A percentile compares a stretch with the other conserved stretches of the same genome.
These are phyloP conservation scores for Musa balbisiana DNA, from an alignment of 202 grass and related monocot genomes.

Conservation along the genomic window DNA sequence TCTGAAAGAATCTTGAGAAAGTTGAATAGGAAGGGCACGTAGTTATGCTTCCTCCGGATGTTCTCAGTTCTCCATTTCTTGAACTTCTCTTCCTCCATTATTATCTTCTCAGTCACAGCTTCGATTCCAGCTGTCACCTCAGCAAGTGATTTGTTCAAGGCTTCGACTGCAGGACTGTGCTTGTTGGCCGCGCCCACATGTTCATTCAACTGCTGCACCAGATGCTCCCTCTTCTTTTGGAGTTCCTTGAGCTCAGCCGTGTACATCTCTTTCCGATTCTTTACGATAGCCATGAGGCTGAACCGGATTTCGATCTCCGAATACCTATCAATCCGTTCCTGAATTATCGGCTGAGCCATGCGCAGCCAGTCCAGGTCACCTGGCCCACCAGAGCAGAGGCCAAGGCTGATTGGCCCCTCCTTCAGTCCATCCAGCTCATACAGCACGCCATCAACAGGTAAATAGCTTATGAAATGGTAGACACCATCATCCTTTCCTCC, in stretches of 20 bases:
- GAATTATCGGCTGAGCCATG: constrained; percentile 88
- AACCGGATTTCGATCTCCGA: constrained; percentile 93
- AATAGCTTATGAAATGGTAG: constrained; percentile 96
- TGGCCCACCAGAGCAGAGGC: constrained; percentile 45
- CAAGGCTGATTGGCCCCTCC: constrained; percentile 79
- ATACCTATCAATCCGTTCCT: constrained; percentile 74
- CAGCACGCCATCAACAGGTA: constrained; percentile 78
- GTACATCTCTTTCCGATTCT: constrained; percentile 80
- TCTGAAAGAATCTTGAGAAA: constrained; percentile 87
- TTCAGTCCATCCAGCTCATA: constrained; percentile 94
- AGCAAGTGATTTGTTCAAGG: constrained; percentile 37
- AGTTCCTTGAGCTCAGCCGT: constrained; percentile 58
- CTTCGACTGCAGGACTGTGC: constrained; percentile 16
- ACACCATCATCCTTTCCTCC: constrained; percentile 86
- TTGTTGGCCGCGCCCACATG: constrained; percentile 6
- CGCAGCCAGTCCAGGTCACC: constrained; percentile 67
- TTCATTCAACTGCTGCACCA: constrained; percentile 54
- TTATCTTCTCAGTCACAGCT: constrained; percentile 55
- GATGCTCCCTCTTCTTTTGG: constrained; percentile 66
- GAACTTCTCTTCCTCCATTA: constrained; percentile 97
- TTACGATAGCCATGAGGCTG: constrained; percentile 94
- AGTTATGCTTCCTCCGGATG: constrained; percentile 92
- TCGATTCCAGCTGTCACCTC: constrained; percentile 66
- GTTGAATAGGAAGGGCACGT: constrained; percentile 97
- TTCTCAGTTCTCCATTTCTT: constrained; percentile 96